phyloP scores from a whole-genome alignment of 1,284 basidiomycete genomes.

The Naganishia liquefaciens region DNA sequence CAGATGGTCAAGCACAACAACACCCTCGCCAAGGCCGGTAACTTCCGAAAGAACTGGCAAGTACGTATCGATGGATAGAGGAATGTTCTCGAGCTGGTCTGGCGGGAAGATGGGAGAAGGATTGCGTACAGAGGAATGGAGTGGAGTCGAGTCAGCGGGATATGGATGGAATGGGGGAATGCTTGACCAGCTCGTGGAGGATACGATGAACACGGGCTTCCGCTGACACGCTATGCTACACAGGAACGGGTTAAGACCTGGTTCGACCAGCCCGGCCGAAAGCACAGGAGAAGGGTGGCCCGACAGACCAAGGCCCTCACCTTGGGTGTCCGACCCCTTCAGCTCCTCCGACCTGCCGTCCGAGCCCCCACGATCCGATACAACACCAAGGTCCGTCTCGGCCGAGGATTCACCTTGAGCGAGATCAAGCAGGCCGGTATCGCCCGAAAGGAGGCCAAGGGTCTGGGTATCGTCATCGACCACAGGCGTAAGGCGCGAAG shows the following conservation, averaged over 20 bases:
- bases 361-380: slow-evolving; percentile 96
- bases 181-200: no score
- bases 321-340: slow-evolving; percentile 88
- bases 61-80: slow-evolving; percentile 28
- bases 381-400: slow-evolving; percentile 93
- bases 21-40: slow-evolving; percentile 32
- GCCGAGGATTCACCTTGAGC: slow-evolving; percentile 91
- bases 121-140: not conserved
- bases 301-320: slow-evolving; percentile 88
- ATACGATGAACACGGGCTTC: slow-evolving; percentile 1
- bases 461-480: slow-evolving; percentile 94
- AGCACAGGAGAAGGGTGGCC: slow-evolving; percentile 91
- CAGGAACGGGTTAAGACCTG: slow-evolving; percentile 90
- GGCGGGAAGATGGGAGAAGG: not conserved
- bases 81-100: slow-evolving; percentile 22
- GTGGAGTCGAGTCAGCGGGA: not conserved
- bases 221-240: slow-evolving; percentile 5
- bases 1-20: slow-evolving; percentile 36
- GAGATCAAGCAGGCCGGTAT: slow-evolving; percentile 98
- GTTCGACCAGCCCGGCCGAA: slow-evolving; percentile 99
- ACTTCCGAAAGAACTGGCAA: slow-evolving; percentile 35
- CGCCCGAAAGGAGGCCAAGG: slow-evolving; percentile 87
- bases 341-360: slow-evolving; percentile 93
- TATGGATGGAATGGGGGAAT: not conserved
- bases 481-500: slow-evolving; percentile 95